Base-by-base conservation (phyloP, 1,139 yeast species). In the Pneumocystis jirovecii region DNA sequence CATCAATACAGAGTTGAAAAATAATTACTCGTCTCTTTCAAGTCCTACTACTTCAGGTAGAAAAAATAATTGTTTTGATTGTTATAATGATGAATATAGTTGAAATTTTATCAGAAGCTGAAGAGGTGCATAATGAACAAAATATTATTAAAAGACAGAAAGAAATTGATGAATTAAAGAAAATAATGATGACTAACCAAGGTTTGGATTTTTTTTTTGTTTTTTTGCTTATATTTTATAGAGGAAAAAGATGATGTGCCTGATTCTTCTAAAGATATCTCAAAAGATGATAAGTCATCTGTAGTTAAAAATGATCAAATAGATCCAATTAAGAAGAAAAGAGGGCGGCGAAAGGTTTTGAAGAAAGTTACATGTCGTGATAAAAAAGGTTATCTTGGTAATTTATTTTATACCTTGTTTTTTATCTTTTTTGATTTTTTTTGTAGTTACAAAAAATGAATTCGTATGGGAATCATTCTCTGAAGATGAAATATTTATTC, bases 261-360 rank as follows among this genome's bases (percentile, higher is more conserved):
- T 62, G 15, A 17, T 34, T 31, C 34, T 39, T 35, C 25, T 62
- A 40, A 66, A 56, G 62, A 59, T 19, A 35, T 25, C 31, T 61
- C n/a, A 50, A 25, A 50, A 6, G 29, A 50, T 50, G 29, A 25
- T 50, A 29, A 6, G 17, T 50, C 34, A 12, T 50, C 34, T 31
- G 3, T 5, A 31, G 29, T 25, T 10, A 50, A 50, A 25, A 25
- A 12, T 50, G 34, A 25, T 5, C 57, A 50, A 10, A 15, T 25
- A 4, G 21, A 50, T 25, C 8, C 17, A 25, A 29, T 25, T 34
- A 44, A 61, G 62, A 59, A 64, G 59, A 60, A 62, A 21, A 31
- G 64, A 19, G 61, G 67, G 35, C 62, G 70, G 31, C 61, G 70
- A 29, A 65, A 56, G 67, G 67, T 64, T 63, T 66, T 50, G 66